Base-by-base conservation (phyloP, 495 filamentous ascomycete genomes). In the Penicillium bovifimosum region DNA sequence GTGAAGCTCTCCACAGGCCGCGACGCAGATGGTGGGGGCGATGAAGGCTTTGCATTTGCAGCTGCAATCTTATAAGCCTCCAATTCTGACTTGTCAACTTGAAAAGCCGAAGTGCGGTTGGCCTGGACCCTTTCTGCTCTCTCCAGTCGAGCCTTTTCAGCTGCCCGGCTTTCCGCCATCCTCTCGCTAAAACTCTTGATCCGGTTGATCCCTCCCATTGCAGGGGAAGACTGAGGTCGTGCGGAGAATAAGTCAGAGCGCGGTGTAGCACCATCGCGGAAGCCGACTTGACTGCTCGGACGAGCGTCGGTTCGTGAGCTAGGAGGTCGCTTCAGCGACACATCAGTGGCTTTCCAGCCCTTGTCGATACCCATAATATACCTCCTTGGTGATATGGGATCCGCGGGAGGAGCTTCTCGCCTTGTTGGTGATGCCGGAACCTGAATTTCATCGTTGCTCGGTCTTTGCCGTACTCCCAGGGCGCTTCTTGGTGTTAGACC, bases 301-400 rank as follows among this genome's bases (percentile, higher is more conserved):
- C 62, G 64, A 20, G 55, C 31, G 5, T 50, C 47, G 3, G 39
- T 28, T 45, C 52, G 67, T 27, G 59, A 58, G 43, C 61, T 73
- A 27, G 86, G 80, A 0, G 89, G 84, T 54, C 89, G 77, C 62
- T 86, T 90, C 27, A 98, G 69, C 4, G 92, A 96, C 34, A 98
- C 79, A 62, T 96, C 90, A 34, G 78, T 80, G 6, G 86, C 91
- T 54, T 77, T 86, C 35, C 89, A 75, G 1, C 90, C 90, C 63
- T 93, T 95, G 64, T 96, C 91, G 40, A 98, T 95, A 2, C 95
- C 93, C 9, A 98, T 68, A 9, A 90, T 61, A 17, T 90, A 81
- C 54, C 95, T 78, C 20, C 86, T 81, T 9, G 93, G 93, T 5
- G 90, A 96, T 36, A 72, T 80, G n/a, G 82, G 84, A 5, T 79